Base-by-base conservation (phyloP, 164 flowering plant species). In the Platanus orientalis region DNA sequence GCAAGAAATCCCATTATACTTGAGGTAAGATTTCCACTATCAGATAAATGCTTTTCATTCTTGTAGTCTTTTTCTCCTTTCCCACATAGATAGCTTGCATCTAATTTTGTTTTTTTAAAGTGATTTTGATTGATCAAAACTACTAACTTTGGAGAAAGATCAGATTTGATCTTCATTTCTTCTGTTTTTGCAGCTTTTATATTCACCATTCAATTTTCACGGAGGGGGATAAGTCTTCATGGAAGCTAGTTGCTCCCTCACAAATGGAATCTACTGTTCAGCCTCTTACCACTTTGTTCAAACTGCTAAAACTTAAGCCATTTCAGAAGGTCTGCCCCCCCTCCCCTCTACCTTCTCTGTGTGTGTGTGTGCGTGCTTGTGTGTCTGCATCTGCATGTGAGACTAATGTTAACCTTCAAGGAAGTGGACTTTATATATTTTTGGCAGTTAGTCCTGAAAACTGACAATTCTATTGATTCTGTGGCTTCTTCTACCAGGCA, bases 1-100 rank as follows among this genome's bases (percentile, higher is more conserved):
- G 89, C 84, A 85, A 70, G 92, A 84, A 28, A 81, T 90, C 12
- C 52, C 73, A 54, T 67, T 90, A 68, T 86, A 78, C 69, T 71
- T 80, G n/a, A 84, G 90, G 94, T 90, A 82, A 63, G 67, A 42
- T 20, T 4, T 30, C 0, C 0, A 13, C 21, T 34, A 2, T 49
- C 23, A 13, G 30, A 58, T 39, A 30, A 34, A 36, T 14, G 2
- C 19, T 42, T 42, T 58, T 17, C 30, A 11, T 21, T 23, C 10
- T 45, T 24, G 21, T 42, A n/a, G 7, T 20, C 25, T 12, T 20
- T 3, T 21, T 12, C 11, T 25, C 55, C 28, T 19, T 23, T 52
- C 1, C 0, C 20, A 36, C 6, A 3, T 42, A 7, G 54, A 1
- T 47, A 5, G 19, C 1, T 19, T 39, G 40, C 19, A n/a, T 28